Base-by-base conservation (phyloP, 176 grass and related monocot species). In the Rhynchospora tenuis region DNA sequence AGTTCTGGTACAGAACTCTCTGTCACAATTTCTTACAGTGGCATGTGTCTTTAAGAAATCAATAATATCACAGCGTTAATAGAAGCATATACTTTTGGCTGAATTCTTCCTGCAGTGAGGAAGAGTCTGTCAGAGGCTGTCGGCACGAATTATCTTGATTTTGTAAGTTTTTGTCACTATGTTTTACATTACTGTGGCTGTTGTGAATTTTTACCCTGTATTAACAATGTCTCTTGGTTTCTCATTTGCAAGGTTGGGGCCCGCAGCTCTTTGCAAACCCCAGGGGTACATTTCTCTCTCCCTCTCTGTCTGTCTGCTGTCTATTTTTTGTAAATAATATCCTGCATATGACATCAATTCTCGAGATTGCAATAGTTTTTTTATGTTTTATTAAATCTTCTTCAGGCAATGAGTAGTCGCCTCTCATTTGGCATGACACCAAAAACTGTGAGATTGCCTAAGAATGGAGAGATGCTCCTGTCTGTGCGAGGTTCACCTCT, bases 391-490 rank as follows among this genome's bases (percentile, higher is more conserved):
- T 28, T 51, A 72, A 64, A 84, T 72, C 9, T 17, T 89, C 50
- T 73, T 83, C 84, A 98, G 92, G 89, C 92, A 61, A 83, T 57
- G 14, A 85, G 86, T 77, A 87, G 58, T 73, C 87, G 86, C 10
- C 82, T 93, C 64, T 95, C 92, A 64, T 87, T 88, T 48, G 95
- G 95, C 68, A 91, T 91, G 92, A 93, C 91, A 13, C 95, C 95
- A 5, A 95, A 93, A 83, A 91, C 91, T 27, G 59, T 87, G 81
- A 98, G 95, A 57, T 45, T 91, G 44, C 90, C 92, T 47, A 95
- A 93, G 86, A 85, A 95, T 20, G 95, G 95, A 0, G 95, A 98
- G 84, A 93, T 93, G 92, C 84, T 95, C 70, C 90, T 98, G 51
- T 98, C 95, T 6, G 80, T 95, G 71, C 84, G 81, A 7, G 95